Conservation (phyloP, 257 asterid species). For the Rhazya stricta region DNA sequence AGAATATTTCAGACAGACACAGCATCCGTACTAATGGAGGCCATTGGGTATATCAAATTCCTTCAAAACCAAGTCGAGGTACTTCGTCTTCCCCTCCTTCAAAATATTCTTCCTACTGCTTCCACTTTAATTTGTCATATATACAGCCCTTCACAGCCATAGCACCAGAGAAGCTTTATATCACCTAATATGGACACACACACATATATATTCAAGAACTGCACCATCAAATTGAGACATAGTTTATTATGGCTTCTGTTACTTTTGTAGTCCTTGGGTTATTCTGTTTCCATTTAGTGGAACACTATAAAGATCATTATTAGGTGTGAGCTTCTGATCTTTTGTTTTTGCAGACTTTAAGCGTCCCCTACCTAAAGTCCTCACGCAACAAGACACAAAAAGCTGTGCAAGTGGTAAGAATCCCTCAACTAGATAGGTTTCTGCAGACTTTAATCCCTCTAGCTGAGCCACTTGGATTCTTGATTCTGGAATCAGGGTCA, state of each 20-base stretch:
- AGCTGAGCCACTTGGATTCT: not conserved
- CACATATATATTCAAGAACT: too few relatives aligned
- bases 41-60: constrained; percentile 92
- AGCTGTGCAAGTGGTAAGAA: constrained; percentile 45
- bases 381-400: constrained; percentile 50
- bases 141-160: not conserved
- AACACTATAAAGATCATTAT: too few relatives aligned
- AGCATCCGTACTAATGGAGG: constrained; percentile 95
- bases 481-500: constrained; percentile 17
- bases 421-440: too few relatives aligned
- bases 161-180: too few relatives aligned
- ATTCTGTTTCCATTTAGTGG: not conserved
- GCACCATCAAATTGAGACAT: too few relatives aligned
- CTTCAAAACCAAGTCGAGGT: constrained; percentile 90
- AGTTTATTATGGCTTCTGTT: too few relatives aligned
- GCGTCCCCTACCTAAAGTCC: constrained; percentile 82
- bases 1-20: constrained; percentile 83
- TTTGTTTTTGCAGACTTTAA: constrained; percentile 52
- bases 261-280: too few relatives aligned
- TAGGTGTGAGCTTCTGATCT: not conserved
- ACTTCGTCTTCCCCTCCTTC: constrained; percentile 9
- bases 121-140: constrained; percentile 11
- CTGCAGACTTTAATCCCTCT: too few relatives aligned
- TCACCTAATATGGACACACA: too few relatives aligned
- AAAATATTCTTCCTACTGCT: constrained; percentile 40